Percentiles rank a stretch among this genome's conserved stretches.
Evolutionary conservation across 768 basidiomycete genomes (phyloP).

Genomic region (Amanita rimosa): DNA sequence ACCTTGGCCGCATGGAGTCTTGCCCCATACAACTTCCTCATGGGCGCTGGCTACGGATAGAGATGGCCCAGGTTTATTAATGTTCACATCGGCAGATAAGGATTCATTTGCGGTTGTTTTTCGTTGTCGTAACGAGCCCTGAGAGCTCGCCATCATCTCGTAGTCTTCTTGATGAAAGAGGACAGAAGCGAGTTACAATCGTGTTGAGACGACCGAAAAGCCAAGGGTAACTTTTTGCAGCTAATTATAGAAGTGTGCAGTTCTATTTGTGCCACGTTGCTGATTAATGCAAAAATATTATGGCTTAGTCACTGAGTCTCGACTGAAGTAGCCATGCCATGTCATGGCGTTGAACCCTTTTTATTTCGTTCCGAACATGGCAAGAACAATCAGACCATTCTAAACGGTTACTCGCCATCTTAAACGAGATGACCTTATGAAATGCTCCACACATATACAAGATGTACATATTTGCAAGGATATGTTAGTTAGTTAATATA

Average conservation of each 20-base stretch:
- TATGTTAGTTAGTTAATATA: neutral
- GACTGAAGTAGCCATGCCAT: no score
- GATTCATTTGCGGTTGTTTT: slow-evolving; percentile 9
- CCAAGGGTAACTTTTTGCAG: neutral
- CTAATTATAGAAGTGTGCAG: neutral
- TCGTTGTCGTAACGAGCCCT: slow-evolving; percentile 24
- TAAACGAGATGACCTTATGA: slow-evolving; percentile 28
- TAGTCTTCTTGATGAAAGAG: slow-evolving; percentile 7
- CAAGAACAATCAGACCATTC: slow-evolving; percentile 35
- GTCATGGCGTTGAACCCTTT: no score
- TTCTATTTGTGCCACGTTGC: neutral
- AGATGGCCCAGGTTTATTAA: slow-evolving; percentile 5
- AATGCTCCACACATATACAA: slow-evolving; percentile 30
- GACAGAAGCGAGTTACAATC: slow-evolving; percentile 2
- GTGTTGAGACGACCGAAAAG: slow-evolving; percentile 5
- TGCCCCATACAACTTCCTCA: slow-evolving; percentile 77
- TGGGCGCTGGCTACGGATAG: neutral
- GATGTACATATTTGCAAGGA: no score
- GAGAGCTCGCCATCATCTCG: slow-evolving; percentile 12
- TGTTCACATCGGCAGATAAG: neutral
- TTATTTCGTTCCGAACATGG: slow-evolving; percentile 40
- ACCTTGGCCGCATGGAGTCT: slow-evolving; percentile 77
- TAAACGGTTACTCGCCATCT: slow-evolving; percentile 40
- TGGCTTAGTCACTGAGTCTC: no score
- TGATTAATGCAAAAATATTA: neutral